A percentile compares a stretch with the other conserved stretches of the same genome.
phyloP scores from a whole-genome alignment of 179 eudicot genomes.

The Heliamphora pulchella region DNA sequence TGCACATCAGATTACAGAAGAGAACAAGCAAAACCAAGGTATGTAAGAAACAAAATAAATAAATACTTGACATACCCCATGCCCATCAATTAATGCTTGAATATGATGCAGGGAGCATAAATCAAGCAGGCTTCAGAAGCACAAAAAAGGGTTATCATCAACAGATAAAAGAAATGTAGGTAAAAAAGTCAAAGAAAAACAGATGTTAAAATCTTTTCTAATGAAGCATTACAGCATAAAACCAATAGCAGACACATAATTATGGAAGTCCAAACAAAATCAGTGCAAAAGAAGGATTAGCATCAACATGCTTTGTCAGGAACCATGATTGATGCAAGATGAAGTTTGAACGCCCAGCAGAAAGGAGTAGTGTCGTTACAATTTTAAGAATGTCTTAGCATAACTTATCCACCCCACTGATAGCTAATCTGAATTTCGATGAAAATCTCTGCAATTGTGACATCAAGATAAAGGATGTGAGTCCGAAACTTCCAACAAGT shows the following conservation, averaged over 20 bases:
- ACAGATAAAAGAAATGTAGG: conserved; percentile 7
- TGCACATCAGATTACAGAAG: conserved; percentile 11
- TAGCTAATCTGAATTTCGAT: conserved; percentile 1
- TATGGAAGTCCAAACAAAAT: conserved; percentile 16
- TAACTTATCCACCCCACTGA: conserved; percentile 12
- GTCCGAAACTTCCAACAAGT: conserved; percentile 81
- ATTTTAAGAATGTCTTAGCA: background rate
- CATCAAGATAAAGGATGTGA: conserved; percentile 80
- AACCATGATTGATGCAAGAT: conserved; percentile 2
- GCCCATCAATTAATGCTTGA: background rate
- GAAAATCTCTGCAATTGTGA: conserved; percentile 65
- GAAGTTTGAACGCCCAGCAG: conserved; percentile 13
- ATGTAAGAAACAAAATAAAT: background rate
- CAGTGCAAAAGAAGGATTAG: conserved; percentile 11
- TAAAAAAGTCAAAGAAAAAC: background rate
- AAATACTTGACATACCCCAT: conserved; percentile 11
- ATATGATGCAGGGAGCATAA: background rate
- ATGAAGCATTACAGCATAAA: conserved; percentile 10
- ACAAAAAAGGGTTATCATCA: conserved; percentile 1
- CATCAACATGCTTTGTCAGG: background rate
- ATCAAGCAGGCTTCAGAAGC: conserved; percentile 2
- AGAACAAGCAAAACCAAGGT: background rate
- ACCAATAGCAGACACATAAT: background rate
- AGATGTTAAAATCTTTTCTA: conserved; percentile 1
- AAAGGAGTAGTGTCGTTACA: conserved; percentile 10